These are phyloP conservation scores for Xylariaceae sp. DNA, from an alignment of 2,329 filamentous ascomycete genomes.

Conservation along the genomic window DNA sequence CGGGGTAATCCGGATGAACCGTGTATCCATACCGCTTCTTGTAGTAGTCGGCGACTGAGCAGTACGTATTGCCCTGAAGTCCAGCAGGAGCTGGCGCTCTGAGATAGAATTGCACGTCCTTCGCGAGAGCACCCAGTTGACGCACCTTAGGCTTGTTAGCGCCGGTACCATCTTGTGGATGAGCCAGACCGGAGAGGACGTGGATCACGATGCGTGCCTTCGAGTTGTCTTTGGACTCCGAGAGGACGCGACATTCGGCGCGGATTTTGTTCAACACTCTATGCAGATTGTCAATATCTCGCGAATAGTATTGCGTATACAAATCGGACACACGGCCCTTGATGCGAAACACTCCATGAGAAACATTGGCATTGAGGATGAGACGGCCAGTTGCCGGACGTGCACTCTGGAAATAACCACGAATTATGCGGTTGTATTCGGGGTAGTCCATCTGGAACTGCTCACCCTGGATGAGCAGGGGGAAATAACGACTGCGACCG, in stretches of 20 bases:
- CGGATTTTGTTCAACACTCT: slow-evolving; percentile 23
- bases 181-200: slow-evolving; percentile 28
- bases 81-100: slow-evolving; percentile 25
- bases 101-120: slow-evolving; percentile 32
- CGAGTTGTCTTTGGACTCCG: slow-evolving; percentile 19
- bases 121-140: slow-evolving; percentile 23
- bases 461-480: slow-evolving; percentile 33
- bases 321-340: slow-evolving; percentile 32
- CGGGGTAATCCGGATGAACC: slow-evolving; percentile 42
- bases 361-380: slow-evolving; percentile 52
- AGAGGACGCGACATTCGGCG: slow-evolving; percentile 19
- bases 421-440: slow-evolving; percentile 38
- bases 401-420: slow-evolving; percentile 54
- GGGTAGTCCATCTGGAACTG: slow-evolving; percentile 27
- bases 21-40: slow-evolving; percentile 30
- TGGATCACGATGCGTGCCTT: slow-evolving; percentile 22
- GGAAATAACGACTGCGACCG: slow-evolving; percentile 47
- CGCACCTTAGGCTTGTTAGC: slow-evolving; percentile 28
- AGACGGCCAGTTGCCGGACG: slow-evolving; percentile 49
- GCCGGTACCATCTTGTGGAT: slow-evolving; percentile 29
- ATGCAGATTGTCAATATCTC: not conserved
- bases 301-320: no score
- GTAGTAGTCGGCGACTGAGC: slow-evolving; percentile 42
- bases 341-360: slow-evolving; percentile 49
- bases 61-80: slow-evolving; percentile 25